Conservation (phyloP, 495 filamentous ascomycete genomes). For the Aspergillus saccharolyticus region DNA sequence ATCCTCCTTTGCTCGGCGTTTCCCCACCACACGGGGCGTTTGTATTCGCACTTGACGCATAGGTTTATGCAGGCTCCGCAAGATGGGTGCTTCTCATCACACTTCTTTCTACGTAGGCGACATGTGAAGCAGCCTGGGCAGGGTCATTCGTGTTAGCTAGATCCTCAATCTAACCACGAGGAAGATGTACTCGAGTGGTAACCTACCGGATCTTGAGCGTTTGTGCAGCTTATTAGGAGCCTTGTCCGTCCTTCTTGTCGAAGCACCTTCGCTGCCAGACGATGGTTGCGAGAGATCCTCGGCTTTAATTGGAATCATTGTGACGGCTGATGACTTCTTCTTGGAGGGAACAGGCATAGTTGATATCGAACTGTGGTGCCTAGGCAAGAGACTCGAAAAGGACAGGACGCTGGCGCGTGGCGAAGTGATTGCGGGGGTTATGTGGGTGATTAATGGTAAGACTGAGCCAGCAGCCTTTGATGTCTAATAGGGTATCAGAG, state of each 20-base stretch:
- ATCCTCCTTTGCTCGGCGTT: constrained; percentile 76
- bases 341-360: constrained; percentile 21
- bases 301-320: constrained; percentile 9
- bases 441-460: constrained; percentile 21
- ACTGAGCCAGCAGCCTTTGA: constrained; percentile 29
- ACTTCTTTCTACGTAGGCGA: constrained; percentile 93
- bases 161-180: neutral
- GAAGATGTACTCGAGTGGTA: neutral
- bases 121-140: constrained; percentile 90
- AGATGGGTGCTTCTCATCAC: constrained; percentile 82
- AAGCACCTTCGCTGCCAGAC: constrained; percentile 16
- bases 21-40: constrained; percentile 94
- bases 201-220: constrained; percentile 86
- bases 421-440: constrained; percentile 12
- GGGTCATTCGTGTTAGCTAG: neutral
- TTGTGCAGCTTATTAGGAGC: constrained; percentile 78
- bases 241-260: constrained; percentile 42
- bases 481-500: constrained; percentile 20
- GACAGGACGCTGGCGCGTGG: constrained; percentile 13
- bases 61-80: constrained; percentile 90
- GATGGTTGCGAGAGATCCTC: constrained; percentile 14
- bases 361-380: constrained; percentile 5
- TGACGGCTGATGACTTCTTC: constrained; percentile 17
- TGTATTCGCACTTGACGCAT: constrained; percentile 85
- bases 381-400: neutral